Evolutionary conservation across 768 basidiomycete species (phyloP), one percentile per base, ranked within the genome.

Genomic region (Rhodotorula diobovata): DNA sequence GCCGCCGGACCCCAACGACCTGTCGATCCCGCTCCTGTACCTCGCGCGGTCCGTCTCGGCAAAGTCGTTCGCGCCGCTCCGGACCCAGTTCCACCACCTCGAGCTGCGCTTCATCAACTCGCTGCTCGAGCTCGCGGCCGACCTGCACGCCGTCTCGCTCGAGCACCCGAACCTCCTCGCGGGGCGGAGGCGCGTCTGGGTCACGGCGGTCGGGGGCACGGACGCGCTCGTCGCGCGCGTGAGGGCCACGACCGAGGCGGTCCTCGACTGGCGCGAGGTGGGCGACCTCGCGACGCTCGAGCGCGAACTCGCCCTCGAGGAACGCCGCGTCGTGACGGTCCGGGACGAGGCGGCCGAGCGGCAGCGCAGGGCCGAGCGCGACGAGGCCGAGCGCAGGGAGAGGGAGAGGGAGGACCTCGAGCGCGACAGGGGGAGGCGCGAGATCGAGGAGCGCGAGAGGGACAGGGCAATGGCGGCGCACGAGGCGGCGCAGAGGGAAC

Each of bases 1-100:
- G 2, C 59, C 61, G 14, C 70, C 64, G 30, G 64, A 66, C 41
- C 64, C 70, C 9, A 46, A 60, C n/a, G 70, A 66, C 60, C 60
- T 71, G 25, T 61, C 70, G 14, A 71, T 71, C 60, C 70, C 70
- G 50, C 45, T 71, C 48, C 48, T 71, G 15, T 71, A 66, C 70
- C 70, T 71, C 64, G 58, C 64, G 30, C 41, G 70, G 2, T 61
- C 64, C 18, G 55, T 71, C 46, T 50, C 30, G 23, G 48, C 28
- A 34, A 71, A 71, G 61, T 66, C 70, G 28, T 71, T 71, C 55
- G 30, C 30, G 3, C 64, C 70, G 1, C 53, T 71, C 37, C 35
- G n/a, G 14, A 0, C 30, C 11, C 23, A 45, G 54, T 68, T 61
- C 67, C 9, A 32, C 20, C 43, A 54, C 53, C 63, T 72, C 57